Evolutionary conservation across 208 protist genomes (phyloP), one percentile per base, ranked within the genome.

Genomic region (Wallacemonas sp.): DNA sequence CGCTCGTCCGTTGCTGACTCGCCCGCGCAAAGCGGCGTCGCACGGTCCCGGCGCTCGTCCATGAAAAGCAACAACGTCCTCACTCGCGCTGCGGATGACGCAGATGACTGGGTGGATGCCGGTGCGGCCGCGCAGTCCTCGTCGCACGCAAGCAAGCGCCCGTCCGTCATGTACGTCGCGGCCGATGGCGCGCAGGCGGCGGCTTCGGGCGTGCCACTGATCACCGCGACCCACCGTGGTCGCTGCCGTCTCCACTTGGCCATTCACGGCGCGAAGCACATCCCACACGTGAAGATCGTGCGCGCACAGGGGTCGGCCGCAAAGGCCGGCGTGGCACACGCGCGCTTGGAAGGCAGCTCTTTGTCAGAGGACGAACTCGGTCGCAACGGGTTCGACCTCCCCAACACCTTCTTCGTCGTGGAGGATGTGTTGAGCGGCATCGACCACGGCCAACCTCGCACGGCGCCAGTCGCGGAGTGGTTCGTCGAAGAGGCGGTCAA

Each of bases 391-490:
- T 94, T 91, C 64, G 30, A 41, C 2, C 68, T 63, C 5, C 88
- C 85, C 0, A 81, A 76, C 49, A 75, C 81, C 17, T 92, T 95
- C 60, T 87, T 92, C 66, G 83, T 85, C 1, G 58, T 95, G 23
- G 88, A 95, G 48, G 88, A 95, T 38, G 61, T 95, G 11, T 88
- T 76, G 46, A 85, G 74, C 70, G 76, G 73, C 4, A 47, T 58
- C 24, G 66, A 70, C 27, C 65, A 68, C 34, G 64, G 62, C 26
- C 55, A 60, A 2, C 49, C 55, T 1, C 66, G 70, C 52, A 66
- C 46, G 11, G 75, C 75, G 34, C 68, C 69, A 1, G 74, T 86
- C 24, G 49, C 73, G 23, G 82, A 78, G 61, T 95, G 90, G 87
- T 79, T 72, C 27, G 83, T 93, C 21, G 83, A 88, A 17, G 67